Conservation (phyloP, 1,284 basidiomycete genomes). For the Ustilago loliicola region DNA sequence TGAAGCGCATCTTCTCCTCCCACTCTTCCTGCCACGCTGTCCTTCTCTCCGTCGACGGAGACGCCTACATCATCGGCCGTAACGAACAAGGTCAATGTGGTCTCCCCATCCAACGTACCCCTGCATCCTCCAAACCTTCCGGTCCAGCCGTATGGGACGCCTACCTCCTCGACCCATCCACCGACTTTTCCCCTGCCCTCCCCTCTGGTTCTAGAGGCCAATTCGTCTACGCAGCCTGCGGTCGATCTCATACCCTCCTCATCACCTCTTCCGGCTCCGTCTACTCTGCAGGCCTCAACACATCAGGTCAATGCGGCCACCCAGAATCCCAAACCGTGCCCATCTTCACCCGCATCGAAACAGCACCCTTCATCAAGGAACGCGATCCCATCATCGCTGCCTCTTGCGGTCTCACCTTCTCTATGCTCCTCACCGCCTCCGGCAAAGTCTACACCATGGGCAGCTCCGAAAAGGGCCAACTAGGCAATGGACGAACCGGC, state of each 20-base stretch:
- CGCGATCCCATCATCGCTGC: slow-evolving; percentile 79
- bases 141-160: slow-evolving; percentile 77
- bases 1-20: slow-evolving; percentile 54
- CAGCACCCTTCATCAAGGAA: slow-evolving; percentile 73
- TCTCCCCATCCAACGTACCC: slow-evolving; percentile 47
- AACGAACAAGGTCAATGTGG: slow-evolving; percentile 74
- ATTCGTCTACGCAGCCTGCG: slow-evolving; percentile 85
- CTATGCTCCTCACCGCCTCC: slow-evolving; percentile 81
- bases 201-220: slow-evolving; percentile 76
- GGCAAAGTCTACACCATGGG: slow-evolving; percentile 89
- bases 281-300: slow-evolving; percentile 87
- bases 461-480: slow-evolving; percentile 90
- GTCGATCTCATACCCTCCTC: slow-evolving; percentile 84
- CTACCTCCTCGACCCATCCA: slow-evolving; percentile 70
- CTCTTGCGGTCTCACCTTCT: slow-evolving; percentile 85
- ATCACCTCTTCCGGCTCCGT: slow-evolving; percentile 84
- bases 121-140: slow-evolving; percentile 68
- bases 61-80: slow-evolving; percentile 87
- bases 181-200: slow-evolving; percentile 71
- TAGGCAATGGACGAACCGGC: slow-evolving; percentile 90
- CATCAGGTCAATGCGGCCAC: slow-evolving; percentile 87
- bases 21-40: slow-evolving; percentile 58
- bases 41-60: slow-evolving; percentile 75
- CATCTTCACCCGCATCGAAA: slow-evolving; percentile 77
- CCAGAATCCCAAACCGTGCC: slow-evolving; percentile 77